Base-by-base conservation (phyloP, 1,284 basidiomycete species). In the Fomes fomentarius region DNA sequence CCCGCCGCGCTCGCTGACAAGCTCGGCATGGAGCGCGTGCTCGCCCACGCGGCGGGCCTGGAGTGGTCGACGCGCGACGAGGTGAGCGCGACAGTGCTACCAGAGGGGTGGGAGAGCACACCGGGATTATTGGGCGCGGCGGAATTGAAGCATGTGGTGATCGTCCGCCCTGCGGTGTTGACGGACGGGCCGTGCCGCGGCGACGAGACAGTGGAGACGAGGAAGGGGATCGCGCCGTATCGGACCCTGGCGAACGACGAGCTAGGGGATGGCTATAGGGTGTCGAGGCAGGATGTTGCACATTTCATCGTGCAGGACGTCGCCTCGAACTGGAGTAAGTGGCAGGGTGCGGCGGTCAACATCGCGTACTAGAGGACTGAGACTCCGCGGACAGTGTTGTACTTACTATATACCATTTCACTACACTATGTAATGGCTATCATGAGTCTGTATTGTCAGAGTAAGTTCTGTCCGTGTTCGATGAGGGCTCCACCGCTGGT, bases 221-320 rank as follows among this genome's bases (percentile, higher is more conserved):
- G 28, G 28, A 47, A 66, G 11, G 67, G 62, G 17, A 58, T 58
- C 33, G 56, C 63, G 1, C 81, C 83, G 61, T 69, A 73, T 30
- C 73, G 73, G 17, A 45, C 52, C 8, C 47, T 61, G 6, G 69
- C 72, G 25, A 72, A 65, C 0, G 73, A 58, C 5, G 60, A 80
- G 17, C 55, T 72, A 15, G 26, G 81, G 0, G 58, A 64, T 1
- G 61, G 61, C 14, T 89, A 78, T 63, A 79, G 76, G n/a, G 68
- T 89, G 9, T 85, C 84, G 34, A 73, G 87, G 62, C 74, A 73
- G 62, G 87, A 89, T 64, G 78, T 84, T 0, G 83, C 79, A 2
- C 84, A 88, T 69, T 89, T 87, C 63, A 63, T 89, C n/a, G 78
- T 75, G 1, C 77, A 85, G 53, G 73, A 71, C 1, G 67, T 78